Evolutionary conservation across 352 stramenopile genomes (phyloP).

Genomic region (Phytophthora syringae): DNA sequence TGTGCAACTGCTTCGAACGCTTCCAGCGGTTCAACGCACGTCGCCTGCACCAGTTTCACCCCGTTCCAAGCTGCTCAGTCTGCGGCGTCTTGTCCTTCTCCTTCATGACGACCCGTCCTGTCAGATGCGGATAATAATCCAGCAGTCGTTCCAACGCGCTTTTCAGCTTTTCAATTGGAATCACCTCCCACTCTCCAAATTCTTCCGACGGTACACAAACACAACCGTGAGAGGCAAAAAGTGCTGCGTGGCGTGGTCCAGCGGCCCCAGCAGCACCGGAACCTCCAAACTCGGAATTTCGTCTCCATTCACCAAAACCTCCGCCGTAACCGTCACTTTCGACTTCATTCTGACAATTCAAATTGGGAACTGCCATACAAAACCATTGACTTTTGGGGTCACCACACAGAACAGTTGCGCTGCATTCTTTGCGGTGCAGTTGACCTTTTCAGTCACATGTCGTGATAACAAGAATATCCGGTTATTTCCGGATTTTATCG

Average conservation of each 20-base stretch:
- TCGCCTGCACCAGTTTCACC: constrained; percentile 7
- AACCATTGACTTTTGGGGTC: too few species aligned
- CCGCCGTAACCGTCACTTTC: neutral
- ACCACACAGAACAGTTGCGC: constrained; percentile 6
- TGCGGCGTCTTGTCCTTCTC: constrained; percentile 6
- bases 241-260: constrained; percentile 25
- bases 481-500: constrained; percentile 9
- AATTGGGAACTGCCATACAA: neutral
- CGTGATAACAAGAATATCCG: neutral
- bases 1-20: constrained; percentile 12
- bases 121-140: constrained; percentile 25
- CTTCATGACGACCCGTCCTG: constrained; percentile 14
- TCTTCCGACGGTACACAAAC: constrained; percentile 20
- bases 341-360: neutral
- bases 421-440: neutral
- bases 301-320: constrained; percentile 2
- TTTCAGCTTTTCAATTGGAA: constrained; percentile 9
- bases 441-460: too few species aligned
- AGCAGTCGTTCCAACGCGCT: constrained; percentile 7
- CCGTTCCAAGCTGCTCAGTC: constrained; percentile 18
- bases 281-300: neutral
- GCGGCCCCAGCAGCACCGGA: constrained; percentile 21
- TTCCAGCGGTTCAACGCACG: constrained; percentile 13
- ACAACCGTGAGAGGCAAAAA: constrained; percentile 27
- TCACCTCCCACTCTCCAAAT: neutral